Conservation (phyloP, 257 asterid genomes). For the Solanum ossicruentum region DNA sequence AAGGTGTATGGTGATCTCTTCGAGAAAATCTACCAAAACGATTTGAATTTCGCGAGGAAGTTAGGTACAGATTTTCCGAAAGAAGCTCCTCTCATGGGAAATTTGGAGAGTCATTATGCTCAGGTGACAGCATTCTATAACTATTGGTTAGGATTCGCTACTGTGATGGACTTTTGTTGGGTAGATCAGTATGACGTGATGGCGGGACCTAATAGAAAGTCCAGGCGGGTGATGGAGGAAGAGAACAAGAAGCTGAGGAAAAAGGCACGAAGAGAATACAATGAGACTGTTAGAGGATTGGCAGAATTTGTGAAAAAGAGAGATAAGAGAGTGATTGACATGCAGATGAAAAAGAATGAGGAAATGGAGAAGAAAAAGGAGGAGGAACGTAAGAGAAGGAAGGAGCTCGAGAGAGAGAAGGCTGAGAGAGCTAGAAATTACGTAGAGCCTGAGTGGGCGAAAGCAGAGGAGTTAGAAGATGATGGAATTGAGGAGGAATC, state of each 20-base stretch:
- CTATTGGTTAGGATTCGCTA: slow-evolving; percentile 69
- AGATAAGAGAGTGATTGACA: slow-evolving; percentile 89
- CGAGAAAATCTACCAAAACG: slow-evolving; percentile 54
- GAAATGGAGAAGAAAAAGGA: slow-evolving; percentile 74
- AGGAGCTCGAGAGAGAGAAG: slow-evolving; percentile 72
- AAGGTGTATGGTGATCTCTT: slow-evolving; percentile 73
- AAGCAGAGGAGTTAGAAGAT: slow-evolving; percentile 54
- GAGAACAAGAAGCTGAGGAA: slow-evolving; percentile 89
- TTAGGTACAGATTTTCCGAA: slow-evolving; percentile 48
- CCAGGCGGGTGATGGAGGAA: slow-evolving; percentile 83
- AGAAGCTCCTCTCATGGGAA: slow-evolving; percentile 89
- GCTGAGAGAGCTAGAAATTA: slow-evolving; percentile 65
- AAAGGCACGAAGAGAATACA: slow-evolving; percentile 74
- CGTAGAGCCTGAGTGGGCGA: slow-evolving; percentile 83
- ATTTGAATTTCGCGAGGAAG: slow-evolving; percentile 51
- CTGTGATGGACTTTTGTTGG: slow-evolving; percentile 85
- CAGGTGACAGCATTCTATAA: slow-evolving; percentile 92
- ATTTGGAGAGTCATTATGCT: slow-evolving; percentile 63
- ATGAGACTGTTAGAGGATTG: slow-evolving; percentile 83
- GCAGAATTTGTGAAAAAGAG: slow-evolving; percentile 88
- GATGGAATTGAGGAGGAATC: slow-evolving; percentile 36
- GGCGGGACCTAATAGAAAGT: slow-evolving; percentile 79
- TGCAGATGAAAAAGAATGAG: slow-evolving; percentile 78
- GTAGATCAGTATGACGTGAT: slow-evolving; percentile 72
- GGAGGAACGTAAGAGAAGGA: slow-evolving; percentile 63